Evolutionary conservation across 805 yeast species (phyloP), one percentile per base, ranked within the genome.

Genomic region (Saccharomycopsis sp.): DNA sequence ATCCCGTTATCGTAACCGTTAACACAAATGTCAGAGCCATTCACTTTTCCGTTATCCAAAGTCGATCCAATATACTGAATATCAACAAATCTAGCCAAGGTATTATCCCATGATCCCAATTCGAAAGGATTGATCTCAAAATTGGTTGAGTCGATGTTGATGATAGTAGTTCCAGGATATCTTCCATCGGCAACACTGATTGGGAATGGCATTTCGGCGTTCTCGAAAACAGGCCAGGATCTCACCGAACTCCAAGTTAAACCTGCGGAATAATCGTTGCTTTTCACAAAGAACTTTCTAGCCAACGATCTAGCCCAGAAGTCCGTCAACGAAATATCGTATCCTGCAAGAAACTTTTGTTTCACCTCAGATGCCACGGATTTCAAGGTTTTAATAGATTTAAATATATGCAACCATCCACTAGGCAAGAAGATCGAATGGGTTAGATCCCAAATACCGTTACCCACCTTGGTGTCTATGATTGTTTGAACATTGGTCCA

Each of bases 61-160:
- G 77, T 69, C 0, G 96, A 78, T 7, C 97, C 97, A 54, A 88
- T 69, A 68, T 86, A 89, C 70, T 83, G 78, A 50, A 82, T 72
- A 59, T 86, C 84, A 12, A 84, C 75, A 70, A 90, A 89, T 2
- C 86, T 73, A 57, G 79, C 76, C 57, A 89, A 71, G 0, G 86
- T 75, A 14, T 90, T 87, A 68, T 91, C 97, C 96, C 96, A 90
- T 2, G 94, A 84, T 12, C 97, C 97, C 66, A 90, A 72, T 68
- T 86, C 88, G 65, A 74, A 85, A 12, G 89, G 87, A 25, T 73
- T 73, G 58, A 77, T 65, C 57, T 79, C 63, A 42, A 60, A 55
- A 9, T 35, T 76, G 0, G 92, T 85, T 2, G 51, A 81, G 73
- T 86, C 86, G 38, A 69, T 68, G 58, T 78, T 73, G 55, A 85